Evolutionary conservation across 768 basidiomycete genomes (phyloP).

Genomic region (Flagelloscypha sp.): DNA sequence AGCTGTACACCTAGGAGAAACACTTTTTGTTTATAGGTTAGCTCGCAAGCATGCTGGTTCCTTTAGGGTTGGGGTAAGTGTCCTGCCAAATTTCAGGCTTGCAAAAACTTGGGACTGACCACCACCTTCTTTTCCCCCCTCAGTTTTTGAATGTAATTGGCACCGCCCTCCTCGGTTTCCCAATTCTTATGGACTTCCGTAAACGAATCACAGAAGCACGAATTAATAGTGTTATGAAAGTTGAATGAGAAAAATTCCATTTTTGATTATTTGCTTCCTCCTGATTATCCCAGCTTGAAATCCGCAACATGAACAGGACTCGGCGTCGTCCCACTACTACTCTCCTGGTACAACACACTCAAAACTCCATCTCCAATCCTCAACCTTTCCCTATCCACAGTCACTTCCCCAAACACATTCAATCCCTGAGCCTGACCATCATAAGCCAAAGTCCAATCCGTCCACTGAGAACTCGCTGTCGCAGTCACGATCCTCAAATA

Average conservation of each 20-base stretch:
- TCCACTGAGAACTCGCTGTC: conserved; percentile 35
- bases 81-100: conserved; percentile 9
- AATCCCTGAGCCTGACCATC: conserved; percentile 31
- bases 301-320: conserved; percentile 34
- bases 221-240: conserved; percentile 78
- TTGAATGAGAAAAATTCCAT: no score
- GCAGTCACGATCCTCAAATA: conserved; percentile 36
- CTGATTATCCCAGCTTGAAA: no score
- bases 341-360: conserved; percentile 36
- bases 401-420: conserved; percentile 39
- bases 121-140: background rate
- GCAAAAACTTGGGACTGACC: background rate
- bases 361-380: conserved; percentile 28
- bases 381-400: conserved; percentile 30
- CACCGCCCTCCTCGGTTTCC: conserved; percentile 47
- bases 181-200: conserved; percentile 45
- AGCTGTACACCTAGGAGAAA: conserved; percentile 20
- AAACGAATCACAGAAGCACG: conserved; percentile 56
- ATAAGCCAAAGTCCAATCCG: conserved; percentile 37
- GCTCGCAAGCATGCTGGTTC: conserved; percentile 42
- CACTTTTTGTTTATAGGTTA: conserved; percentile 19
- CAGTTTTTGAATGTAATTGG: conserved; percentile 47
- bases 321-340: conserved; percentile 32
- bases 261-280: no score
- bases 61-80: conserved; percentile 28